Percentiles rank a stretch among this genome's conserved stretches.
Conservation (phyloP, 352 stramenopile species). For the Plasmopara halstedii region DNA sequence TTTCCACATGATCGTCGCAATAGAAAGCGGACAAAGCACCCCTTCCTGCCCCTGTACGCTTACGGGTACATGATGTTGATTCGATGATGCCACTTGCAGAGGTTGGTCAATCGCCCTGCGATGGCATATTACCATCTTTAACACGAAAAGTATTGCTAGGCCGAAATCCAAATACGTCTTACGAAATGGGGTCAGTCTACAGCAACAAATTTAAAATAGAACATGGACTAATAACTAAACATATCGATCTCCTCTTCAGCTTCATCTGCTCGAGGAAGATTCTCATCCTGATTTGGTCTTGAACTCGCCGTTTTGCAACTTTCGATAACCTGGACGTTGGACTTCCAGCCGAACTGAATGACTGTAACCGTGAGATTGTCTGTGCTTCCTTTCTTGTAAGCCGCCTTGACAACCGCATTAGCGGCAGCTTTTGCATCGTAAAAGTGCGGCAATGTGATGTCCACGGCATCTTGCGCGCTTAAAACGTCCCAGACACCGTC, state of each 20-base stretch:
- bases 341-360: conserved; percentile 40
- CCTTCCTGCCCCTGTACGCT: conserved; percentile 14
- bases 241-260: conserved; percentile 44
- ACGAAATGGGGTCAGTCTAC: conserved; percentile 10
- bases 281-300: conserved; percentile 3
- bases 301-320: conserved; percentile 1
- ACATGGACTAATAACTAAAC: conserved; percentile 30
- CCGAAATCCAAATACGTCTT: conserved; percentile 22
- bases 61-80: conserved; percentile 32
- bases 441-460: conserved; percentile 35
- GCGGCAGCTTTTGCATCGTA: conserved; percentile 34
- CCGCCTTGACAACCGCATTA: conserved; percentile 43
- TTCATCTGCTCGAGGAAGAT: not conserved
- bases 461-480: conserved; percentile 47
- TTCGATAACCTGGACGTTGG: conserved; percentile 4
- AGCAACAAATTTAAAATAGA: not conserved
- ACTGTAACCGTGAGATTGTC: conserved; percentile 57
- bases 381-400: conserved; percentile 41
- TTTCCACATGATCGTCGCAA: conserved; percentile 16
- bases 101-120: conserved; percentile 11
- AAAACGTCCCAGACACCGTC: conserved; percentile 61
- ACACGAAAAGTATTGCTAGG: conserved; percentile 8
- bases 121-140: not conserved
- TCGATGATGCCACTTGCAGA: conserved; percentile 35
- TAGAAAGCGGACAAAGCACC: conserved; percentile 8